Evolutionary conservation across 1,284 basidiomycete genomes (phyloP).

Genomic region (Abortiporus biennis): DNA sequence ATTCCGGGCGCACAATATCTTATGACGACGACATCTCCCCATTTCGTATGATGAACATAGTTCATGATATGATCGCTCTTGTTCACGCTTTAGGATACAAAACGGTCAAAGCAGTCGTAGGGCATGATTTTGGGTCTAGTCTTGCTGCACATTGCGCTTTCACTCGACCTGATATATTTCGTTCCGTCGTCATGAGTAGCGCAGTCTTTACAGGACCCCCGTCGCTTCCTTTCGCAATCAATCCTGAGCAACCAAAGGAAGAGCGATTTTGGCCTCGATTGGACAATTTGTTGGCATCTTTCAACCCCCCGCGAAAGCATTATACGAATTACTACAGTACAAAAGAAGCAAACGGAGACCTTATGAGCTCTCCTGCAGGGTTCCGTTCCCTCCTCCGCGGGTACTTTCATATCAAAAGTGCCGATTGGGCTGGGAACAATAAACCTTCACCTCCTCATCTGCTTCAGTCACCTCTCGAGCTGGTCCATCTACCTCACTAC

Average conservation of each 20-base stretch:
- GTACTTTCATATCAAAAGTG: slow-evolving; percentile 59
- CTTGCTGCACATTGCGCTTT: slow-evolving; percentile 48
- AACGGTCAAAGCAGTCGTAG: slow-evolving; percentile 41
- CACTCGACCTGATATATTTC: slow-evolving; percentile 50
- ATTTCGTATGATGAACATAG: slow-evolving; percentile 44
- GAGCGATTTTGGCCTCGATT: slow-evolving; percentile 4
- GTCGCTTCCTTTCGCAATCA: slow-evolving; percentile 18
- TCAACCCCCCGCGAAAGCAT: slow-evolving; percentile 52
- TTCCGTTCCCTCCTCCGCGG: slow-evolving; percentile 46
- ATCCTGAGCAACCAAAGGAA: slow-evolving; percentile 7
- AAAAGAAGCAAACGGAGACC: slow-evolving; percentile 39
- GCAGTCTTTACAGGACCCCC: slow-evolving; percentile 45
- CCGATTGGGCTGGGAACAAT: slow-evolving; percentile 39
- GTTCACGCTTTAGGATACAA: slow-evolving; percentile 44
- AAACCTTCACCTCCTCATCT: no score
- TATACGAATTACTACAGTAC: slow-evolving; percentile 48
- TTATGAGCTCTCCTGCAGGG: slow-evolving; percentile 35
- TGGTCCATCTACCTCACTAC: slow-evolving; percentile 49
- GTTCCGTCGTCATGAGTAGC: slow-evolving; percentile 53
- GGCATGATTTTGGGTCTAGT: slow-evolving; percentile 54
- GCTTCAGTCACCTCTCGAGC: slow-evolving; percentile 27
- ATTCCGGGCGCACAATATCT: slow-evolving; percentile 17
- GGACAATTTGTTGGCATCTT: slow-evolving; percentile 26
- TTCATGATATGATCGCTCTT: slow-evolving; percentile 44
- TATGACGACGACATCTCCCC: slow-evolving; percentile 45